Percentiles rank a stretch among this genome's conserved stretches.
Conservation (phyloP, 441 rosid genomes). For the Aleurites moluccanus region DNA sequence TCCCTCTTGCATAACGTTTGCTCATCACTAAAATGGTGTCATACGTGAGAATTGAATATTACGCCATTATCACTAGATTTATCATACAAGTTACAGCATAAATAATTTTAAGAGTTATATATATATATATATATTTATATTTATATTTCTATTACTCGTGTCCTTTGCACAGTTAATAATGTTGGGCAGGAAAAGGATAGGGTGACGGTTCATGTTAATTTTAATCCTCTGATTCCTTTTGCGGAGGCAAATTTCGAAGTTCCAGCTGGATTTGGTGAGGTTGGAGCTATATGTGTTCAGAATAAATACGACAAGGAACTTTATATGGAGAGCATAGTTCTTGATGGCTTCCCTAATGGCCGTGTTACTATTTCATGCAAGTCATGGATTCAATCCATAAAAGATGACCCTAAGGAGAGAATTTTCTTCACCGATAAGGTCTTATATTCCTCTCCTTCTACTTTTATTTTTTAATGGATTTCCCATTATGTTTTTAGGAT, state of each 20-base stretch:
- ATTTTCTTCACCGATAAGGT: conserved; percentile 63
- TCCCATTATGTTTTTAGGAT: neutral
- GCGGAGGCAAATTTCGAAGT: conserved; percentile 45
- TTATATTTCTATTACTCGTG: no score
- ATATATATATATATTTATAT: no score
- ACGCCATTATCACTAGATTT: no score
- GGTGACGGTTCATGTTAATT: conserved; percentile 46
- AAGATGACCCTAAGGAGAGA: conserved; percentile 38
- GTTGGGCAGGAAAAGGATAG: conserved; percentile 43
- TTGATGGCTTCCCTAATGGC: conserved; percentile 42
- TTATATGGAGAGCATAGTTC: conserved; percentile 39
- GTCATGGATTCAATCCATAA: conserved; percentile 58
- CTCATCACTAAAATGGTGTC: no score
- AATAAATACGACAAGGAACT: conserved; percentile 57
- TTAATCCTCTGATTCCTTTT: conserved; percentile 19
- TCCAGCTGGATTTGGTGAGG: conserved; percentile 48
- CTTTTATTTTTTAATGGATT: no score
- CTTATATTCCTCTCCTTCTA: neutral
- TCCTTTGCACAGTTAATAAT: no score
- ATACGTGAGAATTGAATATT: no score
- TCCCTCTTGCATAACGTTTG: no score
- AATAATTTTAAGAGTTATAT: no score
- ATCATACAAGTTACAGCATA: conserved; percentile 17
- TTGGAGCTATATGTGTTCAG: conserved; percentile 53
- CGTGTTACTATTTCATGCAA: conserved; percentile 39